Evolutionary conservation across 2,329 filamentous ascomycete genomes (phyloP), one percentile per base, ranked within the genome.

Genomic region (Intubia oerlemansii): DNA sequence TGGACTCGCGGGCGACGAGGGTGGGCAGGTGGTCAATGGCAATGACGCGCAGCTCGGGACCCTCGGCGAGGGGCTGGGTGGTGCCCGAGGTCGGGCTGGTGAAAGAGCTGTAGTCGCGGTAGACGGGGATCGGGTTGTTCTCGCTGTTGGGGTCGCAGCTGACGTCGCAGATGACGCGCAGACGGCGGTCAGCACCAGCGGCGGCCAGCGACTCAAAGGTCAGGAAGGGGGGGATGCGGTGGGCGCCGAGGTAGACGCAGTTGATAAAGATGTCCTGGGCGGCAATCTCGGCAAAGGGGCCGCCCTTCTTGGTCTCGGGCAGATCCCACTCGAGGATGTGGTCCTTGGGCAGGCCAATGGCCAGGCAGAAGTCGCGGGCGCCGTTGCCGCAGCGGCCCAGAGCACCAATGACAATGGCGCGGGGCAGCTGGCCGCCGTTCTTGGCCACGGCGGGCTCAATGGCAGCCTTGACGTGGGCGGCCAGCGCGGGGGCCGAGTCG

Each of bases 11-110:
- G 2, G 85, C 79, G 21, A 95, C 59, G 39, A 93, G 64, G 30
- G 70, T 76, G 4, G 81, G 80, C 29, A 90, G 60, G 46, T 90
- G 80, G 50, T 90, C 79, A 43, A 90, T 88, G 47, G 70, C 76
- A 51, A 93, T 91, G 40, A 93, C 78, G 27, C 66, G 72, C 32
- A 92, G 53, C 7, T 65, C 62, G 1, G 68, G 63, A 31, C 56
- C 46, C 50, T 28, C 7, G 12, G 20, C 13, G 16, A 24, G 59
- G 43, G 54, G 66, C 38, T 60, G 76, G 1, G 71, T 63, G 0
- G 91, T 72, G 8, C 19, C 19, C 8, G n/a, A 8, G 1, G 81
- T 92, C n/a, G 84, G 85, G 46, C 78, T 70, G 46, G 71, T 67
- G 46, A 93, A 93, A 14, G 81, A 88, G 27, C 78, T 92, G 50